Evolutionary conservation across 495 filamentous ascomycete genomes (phyloP), one percentile per base, ranked within the genome.

Genomic region (Acidomyces sp.): DNA sequence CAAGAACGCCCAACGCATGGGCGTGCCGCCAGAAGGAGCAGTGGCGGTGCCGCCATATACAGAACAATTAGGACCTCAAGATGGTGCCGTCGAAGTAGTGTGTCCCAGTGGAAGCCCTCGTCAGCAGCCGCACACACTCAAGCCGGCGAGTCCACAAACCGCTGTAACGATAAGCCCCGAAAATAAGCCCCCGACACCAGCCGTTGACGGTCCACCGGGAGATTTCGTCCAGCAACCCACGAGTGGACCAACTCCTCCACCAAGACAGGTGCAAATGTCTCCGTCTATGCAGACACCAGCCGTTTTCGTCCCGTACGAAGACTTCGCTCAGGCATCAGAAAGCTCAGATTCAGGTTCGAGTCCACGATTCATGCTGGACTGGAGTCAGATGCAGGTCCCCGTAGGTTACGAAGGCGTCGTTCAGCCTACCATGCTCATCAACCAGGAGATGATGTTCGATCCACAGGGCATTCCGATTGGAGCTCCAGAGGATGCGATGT

Each of bases 291-390:
- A 46, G 37, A 46, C 43, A 6, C 43, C 43, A 1, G 37, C 27
- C 17, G 43, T 48, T 15, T 62, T 61, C 44, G 31, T 61, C 16
- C 45, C 55, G 6, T 61, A 52, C 34, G 53, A 57, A 2, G 59
- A 60, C 7, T 58, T 62, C 27, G 20, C 12, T 18, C 7, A 18
- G 43, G 48, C 16, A 21, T 39, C 16, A 22, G 58, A 59, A 10
- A 39, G 41, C 6, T 55, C 57, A 18, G 57, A 62, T 10, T 38
- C 41, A 13, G 46, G 24, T 9, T 30, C 52, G 9, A 60, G 55
- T 39, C 61, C 60, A 11, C 46, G 41, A 6, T 64, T 62, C 49
- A 52, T 60, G 43, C 35, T 61, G 25, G 61, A 64, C 34, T 64
- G 60, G 60, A 37, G 45, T 30, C 46, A 52, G 29, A 55, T 60